Conservation (phyloP, 2,329 filamentous ascomycete species). For the Fusarium luffae region DNA sequence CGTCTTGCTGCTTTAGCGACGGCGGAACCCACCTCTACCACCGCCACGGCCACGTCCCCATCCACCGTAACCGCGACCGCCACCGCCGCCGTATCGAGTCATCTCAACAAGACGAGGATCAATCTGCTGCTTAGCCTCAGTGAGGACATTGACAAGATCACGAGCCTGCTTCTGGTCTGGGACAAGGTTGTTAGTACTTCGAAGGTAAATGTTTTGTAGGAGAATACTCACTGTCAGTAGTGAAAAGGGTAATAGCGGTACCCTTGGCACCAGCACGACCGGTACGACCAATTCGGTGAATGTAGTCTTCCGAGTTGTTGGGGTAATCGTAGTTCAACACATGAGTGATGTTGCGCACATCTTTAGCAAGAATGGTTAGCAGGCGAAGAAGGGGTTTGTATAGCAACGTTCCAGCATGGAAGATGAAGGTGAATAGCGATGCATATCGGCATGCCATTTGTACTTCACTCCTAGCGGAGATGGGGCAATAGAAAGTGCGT, state of each 20-base stretch:
- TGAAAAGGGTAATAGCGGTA: conserved; percentile 98
- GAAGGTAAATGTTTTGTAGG: background rate
- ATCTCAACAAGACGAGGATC: conserved; percentile 96
- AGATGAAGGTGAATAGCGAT: conserved; percentile 58
- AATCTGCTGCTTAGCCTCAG: conserved; percentile 97
- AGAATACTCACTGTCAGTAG: conserved; percentile 90
- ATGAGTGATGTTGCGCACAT: conserved; percentile 99
- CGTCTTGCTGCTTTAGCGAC: conserved; percentile 48
- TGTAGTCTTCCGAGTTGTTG: conserved; percentile 99
- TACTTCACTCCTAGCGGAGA: conserved; percentile 66
- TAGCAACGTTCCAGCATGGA: conserved; percentile 72
- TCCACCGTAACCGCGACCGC: conserved; percentile 77
- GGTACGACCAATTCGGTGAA: conserved; percentile 95
- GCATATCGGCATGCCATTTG: conserved; percentile 60
- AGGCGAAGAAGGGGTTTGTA: conserved; percentile 64
- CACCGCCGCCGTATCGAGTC: conserved; percentile 88
- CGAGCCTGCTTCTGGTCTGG: conserved; percentile 92
- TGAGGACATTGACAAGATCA: conserved; percentile 92
- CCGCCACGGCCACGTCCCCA: conserved; percentile 73
- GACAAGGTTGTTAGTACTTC: conserved; percentile 50
- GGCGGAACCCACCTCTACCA: conserved; percentile 61
- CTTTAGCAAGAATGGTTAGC: conserved; percentile 86
- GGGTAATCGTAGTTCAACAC: conserved; percentile 99
- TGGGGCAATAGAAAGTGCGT: conserved; percentile 68
- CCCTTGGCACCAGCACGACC: conserved; percentile 93